Percentiles rank a stretch among this genome's conserved stretches.
Evolutionary conservation across 768 basidiomycete genomes (phyloP).

Genomic region (Tephrocybe sp.): DNA sequence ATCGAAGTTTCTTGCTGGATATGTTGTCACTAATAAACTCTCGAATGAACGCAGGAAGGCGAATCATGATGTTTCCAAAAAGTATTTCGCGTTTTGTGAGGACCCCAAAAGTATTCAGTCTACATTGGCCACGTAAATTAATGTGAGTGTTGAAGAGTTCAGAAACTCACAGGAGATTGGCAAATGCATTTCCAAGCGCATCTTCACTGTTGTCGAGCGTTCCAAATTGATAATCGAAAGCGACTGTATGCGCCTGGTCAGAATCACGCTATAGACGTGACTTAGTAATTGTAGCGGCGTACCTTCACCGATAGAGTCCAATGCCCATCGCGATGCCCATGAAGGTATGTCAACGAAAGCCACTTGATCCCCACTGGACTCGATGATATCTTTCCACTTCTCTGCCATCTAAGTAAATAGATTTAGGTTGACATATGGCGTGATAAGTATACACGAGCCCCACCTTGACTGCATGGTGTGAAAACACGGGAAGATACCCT

Average conservation of each 20-base stretch:
- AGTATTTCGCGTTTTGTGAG: slow-evolving; percentile 29
- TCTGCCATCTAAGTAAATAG: slow-evolving; percentile 27
- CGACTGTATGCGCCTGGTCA: slow-evolving; percentile 32
- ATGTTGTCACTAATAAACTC: slow-evolving; percentile 29
- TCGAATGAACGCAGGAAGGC: slow-evolving; percentile 27
- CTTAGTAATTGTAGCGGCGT: too few relatives aligned
- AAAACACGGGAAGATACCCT: slow-evolving; percentile 38
- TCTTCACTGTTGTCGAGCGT: slow-evolving; percentile 34
- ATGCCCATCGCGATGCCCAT: slow-evolving; percentile 40
- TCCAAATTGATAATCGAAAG: slow-evolving; percentile 49
- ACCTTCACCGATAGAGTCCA: slow-evolving; percentile 53
- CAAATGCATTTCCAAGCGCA: slow-evolving; percentile 32
- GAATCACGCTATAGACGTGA: too few relatives aligned
- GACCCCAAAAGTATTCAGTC: slow-evolving; percentile 28
- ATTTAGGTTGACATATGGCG: too few relatives aligned
- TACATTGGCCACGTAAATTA: slow-evolving; percentile 1
- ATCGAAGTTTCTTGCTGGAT: slow-evolving; percentile 28
- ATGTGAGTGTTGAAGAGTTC: neutral
- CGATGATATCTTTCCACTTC: slow-evolving; percentile 38
- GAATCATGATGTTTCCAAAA: slow-evolving; percentile 24
- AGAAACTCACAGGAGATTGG: slow-evolving; percentile 32
- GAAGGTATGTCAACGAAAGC: slow-evolving; percentile 31
- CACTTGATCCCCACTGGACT: slow-evolving; percentile 22
- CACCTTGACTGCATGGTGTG: slow-evolving; percentile 30
- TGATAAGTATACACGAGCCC: neutral